Conservation (phyloP, 2,329 filamentous ascomycete genomes). For the Nemania abortiva region DNA sequence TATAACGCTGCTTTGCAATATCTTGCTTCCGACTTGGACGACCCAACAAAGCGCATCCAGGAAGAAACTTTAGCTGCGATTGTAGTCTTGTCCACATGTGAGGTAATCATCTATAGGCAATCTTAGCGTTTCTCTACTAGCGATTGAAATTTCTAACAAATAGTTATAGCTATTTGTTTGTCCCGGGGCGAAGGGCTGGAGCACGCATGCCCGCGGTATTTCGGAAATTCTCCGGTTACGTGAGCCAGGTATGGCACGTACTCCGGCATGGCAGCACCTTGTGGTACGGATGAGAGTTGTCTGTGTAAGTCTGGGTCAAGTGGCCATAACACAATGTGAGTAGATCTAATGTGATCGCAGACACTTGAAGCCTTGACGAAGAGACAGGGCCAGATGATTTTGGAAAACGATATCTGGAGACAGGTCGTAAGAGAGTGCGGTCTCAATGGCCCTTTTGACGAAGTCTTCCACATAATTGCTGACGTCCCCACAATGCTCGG, state of each 20-base stretch:
- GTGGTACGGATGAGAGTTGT: conserved; percentile 42
- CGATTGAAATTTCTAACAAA: not conserved
- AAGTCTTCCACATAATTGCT: conserved; percentile 36
- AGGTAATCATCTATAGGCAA: conserved; percentile 30
- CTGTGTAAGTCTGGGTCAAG: conserved; percentile 40
- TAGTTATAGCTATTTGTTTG: conserved; percentile 39
- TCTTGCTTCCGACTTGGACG: conserved; percentile 37
- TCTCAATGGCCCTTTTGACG: conserved; percentile 33
- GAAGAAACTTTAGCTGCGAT: conserved; percentile 43
- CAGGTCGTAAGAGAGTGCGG: conserved; percentile 38
- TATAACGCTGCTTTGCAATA: conserved; percentile 40
- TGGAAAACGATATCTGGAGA: conserved; percentile 39
- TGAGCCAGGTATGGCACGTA: conserved; percentile 33
- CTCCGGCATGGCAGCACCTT: conserved; percentile 40
- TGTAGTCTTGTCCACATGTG: conserved; percentile 40
- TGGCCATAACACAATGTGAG: not conserved
- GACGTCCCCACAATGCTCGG: conserved; percentile 37
- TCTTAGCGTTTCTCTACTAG: not conserved
- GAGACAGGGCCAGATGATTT: conserved; percentile 33
- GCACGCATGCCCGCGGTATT: conserved; percentile 39
- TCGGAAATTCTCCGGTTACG: conserved; percentile 40
- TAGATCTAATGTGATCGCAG: conserved; percentile 25
- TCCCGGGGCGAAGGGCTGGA: conserved; percentile 38
- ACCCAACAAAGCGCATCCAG: conserved; percentile 32
- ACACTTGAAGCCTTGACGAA: conserved; percentile 31